Base-by-base conservation (phyloP, 192 early-diverging fungal species). In the Backusella liffmaniae region DNA sequence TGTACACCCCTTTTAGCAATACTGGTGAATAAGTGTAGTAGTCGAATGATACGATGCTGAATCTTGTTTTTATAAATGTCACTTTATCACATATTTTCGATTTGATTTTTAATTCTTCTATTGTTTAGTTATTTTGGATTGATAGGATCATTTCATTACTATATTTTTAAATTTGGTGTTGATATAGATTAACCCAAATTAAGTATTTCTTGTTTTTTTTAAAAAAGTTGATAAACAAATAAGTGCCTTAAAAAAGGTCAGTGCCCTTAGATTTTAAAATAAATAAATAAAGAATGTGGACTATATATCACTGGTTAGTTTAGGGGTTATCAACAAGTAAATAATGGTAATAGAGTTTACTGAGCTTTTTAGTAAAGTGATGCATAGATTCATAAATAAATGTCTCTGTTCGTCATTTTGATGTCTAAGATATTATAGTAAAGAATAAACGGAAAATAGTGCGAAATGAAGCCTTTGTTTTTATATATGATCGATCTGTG, bases 241-340 rank as follows among this genome's bases (percentile, higher is more conserved):
- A 59, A 59, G 56, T 59, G 4, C 56, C 21, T 59, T 26, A 59
- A 59, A 56, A 59, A 59, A 59, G 56, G n/a, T 59, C 56, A 59
- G 56, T 59, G 56, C 56, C 56, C 56, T 62, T 5, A 29, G 56
- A 29, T 26, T 62, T 29, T 62, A 62, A 59, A 59, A 59, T 59
- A 59, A 62, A 62, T 62, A 62, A 62, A 62, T 62, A 62, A 62
- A 62, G 56, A 62, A 62, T 62, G 56, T 62, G 23, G 23, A 3
- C n/a, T 26, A 59, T 18, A 59, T 7, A 59, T 23, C 12, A 29
- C 29, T 62, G 26, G 56, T 29, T 29, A 62, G 56, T 10, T 62
- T 62, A 62, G 56, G 23, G 13, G 29, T 62, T 13, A 62, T 62
- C 23, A 13, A 62, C n/a, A 23, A 62, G 26, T 23, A 26, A 62